Conservation (phyloP, 148 eudicot species). For the Silene conica region DNA sequence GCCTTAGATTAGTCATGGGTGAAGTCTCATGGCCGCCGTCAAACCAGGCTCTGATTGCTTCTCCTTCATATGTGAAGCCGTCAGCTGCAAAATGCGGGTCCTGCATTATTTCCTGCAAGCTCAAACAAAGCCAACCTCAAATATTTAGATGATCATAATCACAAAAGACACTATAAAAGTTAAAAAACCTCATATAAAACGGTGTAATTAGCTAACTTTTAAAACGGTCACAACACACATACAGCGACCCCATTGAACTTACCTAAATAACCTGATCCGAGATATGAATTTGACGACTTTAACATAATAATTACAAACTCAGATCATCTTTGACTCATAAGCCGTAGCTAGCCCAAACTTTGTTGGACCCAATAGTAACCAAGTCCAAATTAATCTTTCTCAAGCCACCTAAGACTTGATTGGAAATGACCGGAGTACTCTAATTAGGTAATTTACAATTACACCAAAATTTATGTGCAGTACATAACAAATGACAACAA, state of each 20-base stretch:
- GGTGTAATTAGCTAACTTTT: background rate
- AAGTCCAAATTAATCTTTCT: too few relatives aligned
- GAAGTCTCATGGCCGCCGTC: slow-evolving; percentile 61
- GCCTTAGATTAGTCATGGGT: slow-evolving; percentile 13
- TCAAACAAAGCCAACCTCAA: slow-evolving; percentile 16
- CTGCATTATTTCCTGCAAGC: slow-evolving; percentile 67
- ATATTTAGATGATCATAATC: background rate
- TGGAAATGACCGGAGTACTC: too few relatives aligned
- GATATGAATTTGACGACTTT: too few relatives aligned
- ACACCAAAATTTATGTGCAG: too few relatives aligned
- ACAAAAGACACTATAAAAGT: background rate
- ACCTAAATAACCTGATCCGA: background rate
- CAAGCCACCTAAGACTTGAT: too few relatives aligned
- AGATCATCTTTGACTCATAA: too few relatives aligned
- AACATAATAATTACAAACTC: too few relatives aligned
- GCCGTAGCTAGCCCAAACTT: too few relatives aligned
- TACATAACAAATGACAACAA: too few relatives aligned
- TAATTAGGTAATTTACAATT: too few relatives aligned
- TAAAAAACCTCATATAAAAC: too few relatives aligned
- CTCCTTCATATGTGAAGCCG: slow-evolving; percentile 69
- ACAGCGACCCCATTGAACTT: background rate
- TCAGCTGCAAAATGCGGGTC: slow-evolving; percentile 78
- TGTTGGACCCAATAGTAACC: too few relatives aligned
- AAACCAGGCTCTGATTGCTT: slow-evolving; percentile 63
- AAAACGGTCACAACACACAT: background rate